Percentiles rank a stretch among this genome's conserved stretches.
phyloP scores from a whole-genome alignment of 352 stramenopile species.

The Pythium coloratum region DNA sequence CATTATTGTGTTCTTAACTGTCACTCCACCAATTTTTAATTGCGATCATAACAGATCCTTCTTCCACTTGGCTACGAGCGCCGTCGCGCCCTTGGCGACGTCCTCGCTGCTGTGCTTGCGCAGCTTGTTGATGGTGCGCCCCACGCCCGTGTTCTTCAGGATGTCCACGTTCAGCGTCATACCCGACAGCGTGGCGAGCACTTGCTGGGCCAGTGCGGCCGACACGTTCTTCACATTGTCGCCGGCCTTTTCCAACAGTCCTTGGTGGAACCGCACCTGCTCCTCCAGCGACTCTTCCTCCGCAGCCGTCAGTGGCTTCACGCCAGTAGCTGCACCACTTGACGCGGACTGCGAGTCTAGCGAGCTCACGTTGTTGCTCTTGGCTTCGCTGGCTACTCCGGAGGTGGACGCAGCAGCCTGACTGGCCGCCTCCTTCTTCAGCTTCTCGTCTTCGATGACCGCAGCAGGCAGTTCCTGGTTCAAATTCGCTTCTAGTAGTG shows the following conservation, averaged over 20 bases:
- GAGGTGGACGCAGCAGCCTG: not conserved
- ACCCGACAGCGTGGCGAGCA: slow-evolving; percentile 62
- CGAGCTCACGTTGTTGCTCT: slow-evolving; percentile 1
- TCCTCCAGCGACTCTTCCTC: slow-evolving; percentile 58
- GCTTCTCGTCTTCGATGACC: slow-evolving; percentile 27
- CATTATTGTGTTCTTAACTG: slow-evolving; percentile 8
- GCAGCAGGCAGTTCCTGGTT: slow-evolving; percentile 47
- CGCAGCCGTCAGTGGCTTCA: not conserved
- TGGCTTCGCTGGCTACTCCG: not conserved
- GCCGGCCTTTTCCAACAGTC: slow-evolving; percentile 69
- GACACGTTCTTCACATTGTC: slow-evolving; percentile 73
- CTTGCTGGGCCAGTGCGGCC: slow-evolving; percentile 60
- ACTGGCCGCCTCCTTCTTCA: slow-evolving; percentile 15
- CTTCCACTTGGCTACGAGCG: slow-evolving; percentile 86
- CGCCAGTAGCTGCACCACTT: not conserved
- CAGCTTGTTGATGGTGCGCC: slow-evolving; percentile 86
- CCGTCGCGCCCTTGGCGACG: slow-evolving; percentile 63
- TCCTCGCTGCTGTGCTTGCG: slow-evolving; percentile 67
- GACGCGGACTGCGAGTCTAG: not conserved
- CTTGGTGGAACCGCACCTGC: slow-evolving; percentile 68
- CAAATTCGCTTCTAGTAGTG: slow-evolving; percentile 58
- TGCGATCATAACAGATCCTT: slow-evolving; percentile 64
- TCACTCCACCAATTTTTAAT: not conserved
- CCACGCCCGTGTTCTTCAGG: slow-evolving; percentile 79
- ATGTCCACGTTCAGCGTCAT: slow-evolving; percentile 83